Percentiles rank a stretch among this genome's conserved stretches.
Evolutionary conservation across 176 grass and related monocot genomes (phyloP).

Genomic region (Lolium rigidum): DNA sequence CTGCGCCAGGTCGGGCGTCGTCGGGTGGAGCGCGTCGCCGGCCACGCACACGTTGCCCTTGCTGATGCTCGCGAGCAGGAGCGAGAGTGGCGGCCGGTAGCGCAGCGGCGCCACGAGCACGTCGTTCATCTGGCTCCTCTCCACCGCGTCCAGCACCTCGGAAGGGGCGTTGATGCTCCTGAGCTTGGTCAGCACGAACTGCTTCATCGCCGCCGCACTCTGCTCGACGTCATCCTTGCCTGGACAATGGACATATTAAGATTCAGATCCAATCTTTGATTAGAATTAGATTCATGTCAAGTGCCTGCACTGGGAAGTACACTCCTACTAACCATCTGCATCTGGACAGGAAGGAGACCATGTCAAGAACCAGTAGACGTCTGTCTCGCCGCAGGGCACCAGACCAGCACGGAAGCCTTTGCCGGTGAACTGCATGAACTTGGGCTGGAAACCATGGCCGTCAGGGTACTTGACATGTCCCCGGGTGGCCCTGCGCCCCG

Average conservation of each 20-base stretch:
- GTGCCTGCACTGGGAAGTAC: no score
- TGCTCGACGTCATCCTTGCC: neutral
- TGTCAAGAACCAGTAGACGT: conserved; percentile 13
- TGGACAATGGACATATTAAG: neutral
- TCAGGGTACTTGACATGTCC: neutral
- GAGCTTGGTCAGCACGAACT: neutral
- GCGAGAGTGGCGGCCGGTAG: neutral
- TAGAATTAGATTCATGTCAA: neutral
- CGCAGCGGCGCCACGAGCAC: conserved; percentile 2
- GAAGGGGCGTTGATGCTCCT: neutral
- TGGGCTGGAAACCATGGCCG: conserved; percentile 3
- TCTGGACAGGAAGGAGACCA: neutral
- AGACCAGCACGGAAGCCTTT: neutral
- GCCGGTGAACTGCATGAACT: conserved; percentile 14
- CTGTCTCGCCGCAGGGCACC: neutral
- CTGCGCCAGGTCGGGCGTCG: conserved; percentile 11
- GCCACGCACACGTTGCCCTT: conserved; percentile 8
- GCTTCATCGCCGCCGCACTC: conserved; percentile 2
- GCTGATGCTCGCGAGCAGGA: neutral
- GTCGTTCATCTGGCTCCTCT: conserved; percentile 13
- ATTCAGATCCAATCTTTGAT: neutral
- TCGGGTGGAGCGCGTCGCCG: neutral
- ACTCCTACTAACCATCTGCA: neutral
- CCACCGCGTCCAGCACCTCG: neutral
- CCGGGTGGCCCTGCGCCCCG: neutral